Conservation (phyloP, 129 eudicot species). For the Logfia minima region DNA sequence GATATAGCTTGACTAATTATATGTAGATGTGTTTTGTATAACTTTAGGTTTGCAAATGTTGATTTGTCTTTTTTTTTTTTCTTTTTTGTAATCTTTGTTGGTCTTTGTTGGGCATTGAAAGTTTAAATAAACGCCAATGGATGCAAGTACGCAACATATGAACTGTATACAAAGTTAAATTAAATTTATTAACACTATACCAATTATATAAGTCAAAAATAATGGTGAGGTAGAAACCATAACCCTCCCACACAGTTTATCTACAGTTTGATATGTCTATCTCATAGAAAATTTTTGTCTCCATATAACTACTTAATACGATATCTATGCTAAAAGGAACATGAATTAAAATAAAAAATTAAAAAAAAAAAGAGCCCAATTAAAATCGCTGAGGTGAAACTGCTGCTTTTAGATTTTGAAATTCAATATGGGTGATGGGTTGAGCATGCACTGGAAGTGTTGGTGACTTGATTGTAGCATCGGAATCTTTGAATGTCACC, state of each 20-base stretch:
- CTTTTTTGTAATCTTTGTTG: neutral
- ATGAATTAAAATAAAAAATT: neutral
- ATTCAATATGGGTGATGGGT: slow-evolving; percentile 22
- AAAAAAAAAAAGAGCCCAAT: too few species aligned
- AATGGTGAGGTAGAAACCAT: neutral
- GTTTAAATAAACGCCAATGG: neutral
- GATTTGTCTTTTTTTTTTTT: neutral
- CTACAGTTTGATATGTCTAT: slow-evolving; percentile 13
- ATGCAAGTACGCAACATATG: neutral
- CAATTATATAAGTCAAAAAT: slow-evolving; percentile 12
- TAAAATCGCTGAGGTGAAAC: neutral
- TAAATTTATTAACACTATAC: neutral
- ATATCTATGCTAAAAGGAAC: neutral
- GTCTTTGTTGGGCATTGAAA: neutral
- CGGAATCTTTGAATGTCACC: slow-evolving; percentile 44
- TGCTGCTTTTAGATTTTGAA: neutral
- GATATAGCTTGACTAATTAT: neutral
- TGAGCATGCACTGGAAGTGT: slow-evolving; percentile 47
- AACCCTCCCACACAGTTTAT: slow-evolving; percentile 8
- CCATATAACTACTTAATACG: neutral
- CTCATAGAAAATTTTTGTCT: neutral
- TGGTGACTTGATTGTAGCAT: slow-evolving; percentile 27
- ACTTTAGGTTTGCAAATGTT: neutral
- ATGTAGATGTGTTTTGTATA: neutral
- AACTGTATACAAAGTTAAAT: neutral